Conservation (phyloP, 2,329 filamentous ascomycete genomes). For the Beauveria scarabaeidicola region DNA sequence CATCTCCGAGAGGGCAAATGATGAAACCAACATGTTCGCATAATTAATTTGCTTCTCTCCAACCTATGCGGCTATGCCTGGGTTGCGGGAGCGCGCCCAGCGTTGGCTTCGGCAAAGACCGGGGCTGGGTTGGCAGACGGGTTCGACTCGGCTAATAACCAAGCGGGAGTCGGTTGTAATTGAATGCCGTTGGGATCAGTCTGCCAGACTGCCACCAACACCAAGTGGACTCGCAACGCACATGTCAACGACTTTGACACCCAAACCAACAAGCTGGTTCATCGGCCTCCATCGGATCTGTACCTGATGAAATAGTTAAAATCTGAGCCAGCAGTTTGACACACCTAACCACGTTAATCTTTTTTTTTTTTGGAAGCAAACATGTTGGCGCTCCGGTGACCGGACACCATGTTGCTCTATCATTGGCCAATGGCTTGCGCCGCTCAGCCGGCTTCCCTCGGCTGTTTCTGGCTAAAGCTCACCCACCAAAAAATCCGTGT, state of each 20-base stretch:
- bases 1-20: no score
- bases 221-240: background rate
- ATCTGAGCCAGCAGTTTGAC: no score
- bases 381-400: background rate
- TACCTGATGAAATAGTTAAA: no score
- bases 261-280: background rate
- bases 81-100: background rate
- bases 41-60: background rate
- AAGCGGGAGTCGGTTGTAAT: conserved; percentile 1
- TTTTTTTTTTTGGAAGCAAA: no score
- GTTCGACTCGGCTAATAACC: conserved; percentile 3
- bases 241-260: background rate
- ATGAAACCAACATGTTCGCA: no score
- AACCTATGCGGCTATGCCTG: background rate
- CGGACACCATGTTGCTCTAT: background rate
- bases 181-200: background rate
- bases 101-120: background rate
- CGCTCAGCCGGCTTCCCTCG: conserved; percentile 12
- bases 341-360: no score
- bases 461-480: conserved; percentile 9
- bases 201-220: background rate
- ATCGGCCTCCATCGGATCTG: no score
- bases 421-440: conserved; percentile 10
- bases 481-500: conserved; percentile 9
- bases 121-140: background rate